These are phyloP conservation scores for Triticum urartu DNA, from an alignment of 176 grass and related monocot species.

Conservation along the genomic window DNA sequence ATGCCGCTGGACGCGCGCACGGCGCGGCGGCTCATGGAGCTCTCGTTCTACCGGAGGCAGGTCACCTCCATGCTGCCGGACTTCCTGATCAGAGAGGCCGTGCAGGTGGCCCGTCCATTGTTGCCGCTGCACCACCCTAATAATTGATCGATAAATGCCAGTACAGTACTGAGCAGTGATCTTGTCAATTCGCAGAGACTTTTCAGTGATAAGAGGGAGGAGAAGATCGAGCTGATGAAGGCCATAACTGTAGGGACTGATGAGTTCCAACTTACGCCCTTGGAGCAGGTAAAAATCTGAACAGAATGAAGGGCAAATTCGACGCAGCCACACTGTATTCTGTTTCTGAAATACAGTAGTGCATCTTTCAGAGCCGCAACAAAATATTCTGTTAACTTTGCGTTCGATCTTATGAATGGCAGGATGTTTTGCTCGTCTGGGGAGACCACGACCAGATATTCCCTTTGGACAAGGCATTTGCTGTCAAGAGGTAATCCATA, in stretches of 20 bases:
- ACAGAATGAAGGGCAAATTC: background rate
- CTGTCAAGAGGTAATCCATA: conserved; percentile 53
- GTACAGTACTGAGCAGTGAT: background rate
- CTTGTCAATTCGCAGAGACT: conserved; percentile 48
- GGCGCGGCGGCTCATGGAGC: conserved; percentile 30
- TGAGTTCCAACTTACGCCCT: conserved; percentile 61
- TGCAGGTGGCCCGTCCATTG: conserved; percentile 24
- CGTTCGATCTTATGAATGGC: background rate
- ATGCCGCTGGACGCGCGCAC: conserved; percentile 40
- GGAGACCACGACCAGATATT: conserved; percentile 77
- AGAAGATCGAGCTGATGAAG: conserved; percentile 65
- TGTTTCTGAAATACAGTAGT: too few relatives aligned
- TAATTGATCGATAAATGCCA: background rate
- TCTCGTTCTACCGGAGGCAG: conserved; percentile 43
- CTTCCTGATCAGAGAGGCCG: conserved; percentile 47
- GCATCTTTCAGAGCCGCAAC: background rate
- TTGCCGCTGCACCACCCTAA: too few relatives aligned
- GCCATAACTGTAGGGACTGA: conserved; percentile 53
- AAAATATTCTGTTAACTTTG: background rate
- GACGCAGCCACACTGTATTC: background rate
- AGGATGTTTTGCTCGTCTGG: conserved; percentile 73
- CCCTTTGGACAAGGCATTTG: conserved; percentile 61
- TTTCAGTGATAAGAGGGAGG: conserved; percentile 53
- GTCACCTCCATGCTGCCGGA: conserved; percentile 52
- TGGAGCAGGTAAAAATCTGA: conserved; percentile 44